phyloP scores from a whole-genome alignment of 345 rosid species.

The Pugionium cornutum region DNA sequence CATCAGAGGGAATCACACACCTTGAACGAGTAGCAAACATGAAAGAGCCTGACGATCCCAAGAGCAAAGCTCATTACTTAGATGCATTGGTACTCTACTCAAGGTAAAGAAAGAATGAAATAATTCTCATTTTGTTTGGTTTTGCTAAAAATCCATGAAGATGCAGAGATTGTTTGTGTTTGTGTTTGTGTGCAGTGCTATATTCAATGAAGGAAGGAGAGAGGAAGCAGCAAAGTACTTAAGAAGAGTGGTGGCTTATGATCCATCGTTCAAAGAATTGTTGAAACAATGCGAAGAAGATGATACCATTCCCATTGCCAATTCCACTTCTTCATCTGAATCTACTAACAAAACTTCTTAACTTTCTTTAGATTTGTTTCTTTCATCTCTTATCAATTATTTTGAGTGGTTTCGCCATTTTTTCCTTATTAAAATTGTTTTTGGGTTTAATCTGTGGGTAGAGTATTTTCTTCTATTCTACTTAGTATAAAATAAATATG shows the following conservation, averaged over 20 bases:
- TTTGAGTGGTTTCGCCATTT: background rate
- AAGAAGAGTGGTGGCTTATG: constrained; percentile 62
- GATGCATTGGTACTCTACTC: constrained; percentile 69
- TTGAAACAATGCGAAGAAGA: constrained; percentile 67
- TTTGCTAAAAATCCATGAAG: background rate
- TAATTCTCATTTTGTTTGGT: background rate
- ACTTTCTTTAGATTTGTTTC: background rate
- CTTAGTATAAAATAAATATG: no score
- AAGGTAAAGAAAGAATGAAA: constrained; percentile 44
- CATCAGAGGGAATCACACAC: constrained; percentile 63
- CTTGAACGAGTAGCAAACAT: constrained; percentile 67
- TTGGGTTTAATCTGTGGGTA: no score
- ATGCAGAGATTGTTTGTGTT: background rate
- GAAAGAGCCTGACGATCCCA: constrained; percentile 71
- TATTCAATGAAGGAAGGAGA: constrained; percentile 58
- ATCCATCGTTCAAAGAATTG: constrained; percentile 51
- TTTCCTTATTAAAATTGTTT: no score
- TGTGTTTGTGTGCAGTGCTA: constrained; percentile 49
- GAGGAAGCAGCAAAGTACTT: constrained; percentile 68
- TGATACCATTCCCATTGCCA: constrained; percentile 14
- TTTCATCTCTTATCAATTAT: background rate
- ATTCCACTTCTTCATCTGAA: constrained; percentile 20
- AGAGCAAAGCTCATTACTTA: constrained; percentile 69
- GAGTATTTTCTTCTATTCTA: no score
- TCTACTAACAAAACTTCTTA: constrained; percentile 29